Percentiles rank a stretch among this genome's conserved stretches.
phyloP scores from a whole-genome alignment of 257 asterid genomes.

The Nicotiana tabacum region DNA sequence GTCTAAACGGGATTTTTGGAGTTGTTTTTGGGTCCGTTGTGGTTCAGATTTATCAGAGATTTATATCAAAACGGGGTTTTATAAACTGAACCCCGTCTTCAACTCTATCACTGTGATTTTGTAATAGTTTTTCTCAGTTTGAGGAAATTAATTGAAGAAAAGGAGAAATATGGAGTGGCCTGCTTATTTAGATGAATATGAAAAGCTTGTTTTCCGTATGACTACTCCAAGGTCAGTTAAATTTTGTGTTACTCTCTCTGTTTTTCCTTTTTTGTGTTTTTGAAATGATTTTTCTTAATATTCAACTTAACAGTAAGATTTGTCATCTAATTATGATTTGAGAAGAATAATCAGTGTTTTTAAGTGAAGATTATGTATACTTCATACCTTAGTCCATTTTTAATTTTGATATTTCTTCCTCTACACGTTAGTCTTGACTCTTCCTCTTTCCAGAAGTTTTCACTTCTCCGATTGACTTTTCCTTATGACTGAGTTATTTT shows the following conservation, averaged over 20 bases:
- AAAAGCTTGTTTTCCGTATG: constrained; percentile 84
- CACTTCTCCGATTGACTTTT: constrained; percentile 19
- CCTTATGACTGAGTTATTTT: background rate
- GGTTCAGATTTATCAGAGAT: background rate
- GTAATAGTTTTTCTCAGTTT: background rate
- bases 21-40: background rate
- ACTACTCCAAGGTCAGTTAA: constrained; percentile 72
- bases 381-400: background rate
- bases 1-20: background rate
- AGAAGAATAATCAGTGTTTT: background rate
- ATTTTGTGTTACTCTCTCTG: background rate
- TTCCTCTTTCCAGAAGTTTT: constrained; percentile 9
- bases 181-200: constrained; percentile 74
- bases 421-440: constrained; percentile 28
- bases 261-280: background rate
- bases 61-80: background rate
- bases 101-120: background rate
- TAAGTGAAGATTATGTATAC: background rate
- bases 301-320: background rate
- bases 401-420: constrained; percentile 1
- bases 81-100: background rate
- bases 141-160: background rate
- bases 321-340: background rate
- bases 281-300: background rate
- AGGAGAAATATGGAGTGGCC: constrained; percentile 63